Base-by-base conservation (phyloP, 148 eudicot genomes). In the Dianthus caryophyllus region DNA sequence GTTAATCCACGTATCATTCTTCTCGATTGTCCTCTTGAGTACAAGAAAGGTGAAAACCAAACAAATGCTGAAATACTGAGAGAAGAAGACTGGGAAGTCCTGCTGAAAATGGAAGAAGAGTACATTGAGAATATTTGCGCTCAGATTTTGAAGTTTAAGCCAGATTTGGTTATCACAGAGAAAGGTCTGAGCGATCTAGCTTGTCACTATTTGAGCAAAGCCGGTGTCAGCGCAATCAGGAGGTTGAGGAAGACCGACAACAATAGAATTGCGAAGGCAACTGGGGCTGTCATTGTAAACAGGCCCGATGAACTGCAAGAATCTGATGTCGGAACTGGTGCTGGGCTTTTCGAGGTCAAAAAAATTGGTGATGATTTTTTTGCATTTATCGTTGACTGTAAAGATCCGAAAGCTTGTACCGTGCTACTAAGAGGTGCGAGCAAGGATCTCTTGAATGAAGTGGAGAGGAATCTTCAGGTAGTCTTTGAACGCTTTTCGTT, bases 31-130 rank as follows among this genome's bases (percentile, higher is more conserved):
- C 96, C 96, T 56, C 80, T 93, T 52, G 98, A 93, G 69, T 93
- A 93, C 78, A 93, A 93, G 81, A 93, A 93, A 73, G 98, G 98
- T 20, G 96, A 93, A 81, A 89, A 93, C 72, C 98, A 93, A 76
- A 93, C 98, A n/a, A 93, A 93, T 83, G 98, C 98, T 24, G 98
- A 93, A 80, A 76, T 93, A 71, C 66, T 87, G 59, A 84, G 71
- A 74, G 98, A 93, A 81, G 98, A 93, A 74, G 96, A 93, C 66
- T 93, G 96, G 98, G 88, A 83, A 49, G 85, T 87, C 56, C 78
- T 93, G 21, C 79, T 89, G 38, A 87, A 80, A 81, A 82, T 93
- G 94, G 96, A 93, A 72, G 96, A 93, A 79, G 95, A 87, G 75
- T 93, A 78, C 79, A 89, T 93, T 76, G 87, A 89, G 78, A 87